Percentiles rank a stretch among this genome's conserved stretches.
Conservation (phyloP, 345 rosid species). For the Murraya paniculata region DNA sequence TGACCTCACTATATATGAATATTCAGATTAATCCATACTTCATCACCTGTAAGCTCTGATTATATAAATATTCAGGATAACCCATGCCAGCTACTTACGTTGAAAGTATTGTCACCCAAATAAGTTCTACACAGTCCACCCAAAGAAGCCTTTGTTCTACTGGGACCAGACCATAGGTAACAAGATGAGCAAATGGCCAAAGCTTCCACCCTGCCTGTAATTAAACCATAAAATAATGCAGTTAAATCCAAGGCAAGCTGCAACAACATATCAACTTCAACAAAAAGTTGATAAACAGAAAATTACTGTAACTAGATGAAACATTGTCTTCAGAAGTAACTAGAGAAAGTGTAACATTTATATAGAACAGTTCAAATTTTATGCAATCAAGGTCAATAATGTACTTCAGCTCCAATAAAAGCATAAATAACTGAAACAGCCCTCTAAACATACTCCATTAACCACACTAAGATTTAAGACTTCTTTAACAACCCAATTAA, state of each 20-base stretch:
- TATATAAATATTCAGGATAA: neutral
- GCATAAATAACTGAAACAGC: neutral
- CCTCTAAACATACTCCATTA: neutral
- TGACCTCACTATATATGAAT: neutral
- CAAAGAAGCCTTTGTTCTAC: constrained; percentile 94
- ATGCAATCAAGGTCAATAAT: neutral
- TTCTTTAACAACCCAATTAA: neutral
- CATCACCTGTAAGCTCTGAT: neutral
- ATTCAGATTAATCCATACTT: neutral
- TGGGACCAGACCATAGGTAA: constrained; percentile 89
- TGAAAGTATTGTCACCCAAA: constrained; percentile 98
- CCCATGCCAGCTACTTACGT: constrained; percentile 54
- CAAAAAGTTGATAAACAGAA: neutral
- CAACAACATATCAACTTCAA: neutral
- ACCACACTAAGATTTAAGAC: neutral
- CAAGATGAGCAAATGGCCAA: constrained; percentile 98
- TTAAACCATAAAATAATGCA: constrained; percentile 12
- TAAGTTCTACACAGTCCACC: constrained; percentile 94
- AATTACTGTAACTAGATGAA: neutral
- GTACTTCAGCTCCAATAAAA: neutral
- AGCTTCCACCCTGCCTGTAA: constrained; percentile 98
- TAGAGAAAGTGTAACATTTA: neutral
- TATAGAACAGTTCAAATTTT: neutral
- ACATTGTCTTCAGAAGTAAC: neutral
- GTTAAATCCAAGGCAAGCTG: constrained; percentile 9